Evolutionary conservation across 1,284 basidiomycete genomes (phyloP), one percentile per base, ranked within the genome.

Genomic region (Sanghuangporus sanghuang): DNA sequence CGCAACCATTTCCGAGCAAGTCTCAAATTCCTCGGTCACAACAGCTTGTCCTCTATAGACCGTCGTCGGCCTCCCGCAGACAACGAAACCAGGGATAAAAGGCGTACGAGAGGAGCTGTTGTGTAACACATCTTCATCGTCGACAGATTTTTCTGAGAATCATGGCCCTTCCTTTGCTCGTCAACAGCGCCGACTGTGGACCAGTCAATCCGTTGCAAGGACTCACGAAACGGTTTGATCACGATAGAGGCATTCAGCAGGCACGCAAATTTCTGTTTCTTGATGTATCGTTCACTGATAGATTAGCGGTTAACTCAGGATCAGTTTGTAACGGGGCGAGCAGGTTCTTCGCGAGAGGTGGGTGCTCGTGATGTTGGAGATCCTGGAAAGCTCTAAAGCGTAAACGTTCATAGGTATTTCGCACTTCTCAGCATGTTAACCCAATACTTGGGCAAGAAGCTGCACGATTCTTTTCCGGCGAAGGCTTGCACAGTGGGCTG

Each of bases 171-270:
- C 86, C 89, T 60, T 81, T 90, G 79, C 86, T 93, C 16, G 79
- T 88, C 42, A 84, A 82, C 64, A 84, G 84, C 49, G 81, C 89
- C 1, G 90, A 93, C 55, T 95, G 92, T 68, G 92, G 92, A 0
- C 92, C 92, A 6, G 82, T 83, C 1, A 94, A 93, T 72, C 85
- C 91, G 11, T 74, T 95, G n/a, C 89, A 92, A 69, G 83, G 81
- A 23, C 81, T 95, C 6, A 80, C 88, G 0, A 93, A 93, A 71
- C 79, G 82, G 57, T 87, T 93, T 68, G 89, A 91, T 67, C 81
- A 83, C 60, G 92, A 94, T 72, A 80, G 90, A 69, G 91, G 90
- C 18, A 72, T 85, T 8, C 89, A 92, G 73, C 90, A 92, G 78
- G 92, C 92, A 64, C 49, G 67, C 62, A 23, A 23, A 36, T 46